Conservation (phyloP, 2,329 filamentous ascomycete species). For the Trichoderma sp. region DNA sequence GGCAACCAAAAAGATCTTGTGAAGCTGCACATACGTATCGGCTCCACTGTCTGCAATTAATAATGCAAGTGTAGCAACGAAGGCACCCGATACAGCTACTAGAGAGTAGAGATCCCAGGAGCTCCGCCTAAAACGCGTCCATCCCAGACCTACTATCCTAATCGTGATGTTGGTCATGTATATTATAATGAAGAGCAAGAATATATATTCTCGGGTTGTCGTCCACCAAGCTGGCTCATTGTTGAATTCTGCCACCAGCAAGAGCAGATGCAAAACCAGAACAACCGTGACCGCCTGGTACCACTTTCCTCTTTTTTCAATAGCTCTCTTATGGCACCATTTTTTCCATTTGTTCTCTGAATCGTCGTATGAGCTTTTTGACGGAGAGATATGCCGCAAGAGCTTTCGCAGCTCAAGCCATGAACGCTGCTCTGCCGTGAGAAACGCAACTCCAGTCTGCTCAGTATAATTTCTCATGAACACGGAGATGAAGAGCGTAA, state of each 20-base stretch:
- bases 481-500: constrained; percentile 97
- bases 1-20: constrained; percentile 92
- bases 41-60: constrained; percentile 64
- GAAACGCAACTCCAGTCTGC: constrained; percentile 93
- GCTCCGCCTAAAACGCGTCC: constrained; percentile 87
- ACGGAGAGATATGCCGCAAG: constrained; percentile 88
- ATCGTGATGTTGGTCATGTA: constrained; percentile 84
- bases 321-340: constrained; percentile 93
- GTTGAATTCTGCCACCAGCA: constrained; percentile 86
- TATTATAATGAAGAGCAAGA: constrained; percentile 78
- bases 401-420: constrained; percentile 96
- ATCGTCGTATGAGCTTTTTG: constrained; percentile 84
- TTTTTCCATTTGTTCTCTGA: constrained; percentile 78
- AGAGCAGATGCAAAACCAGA: constrained; percentile 78
- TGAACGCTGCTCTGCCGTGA: constrained; percentile 93
- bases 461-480: constrained; percentile 99
- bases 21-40: constrained; percentile 74
- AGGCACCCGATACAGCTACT: constrained; percentile 75
- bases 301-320: constrained; percentile 93
- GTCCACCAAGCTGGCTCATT: constrained; percentile 75
- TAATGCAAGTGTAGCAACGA: constrained; percentile 77
- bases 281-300: constrained; percentile 79
- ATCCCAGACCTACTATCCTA: constrained; percentile 84
- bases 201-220: constrained; percentile 70
- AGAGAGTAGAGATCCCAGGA: constrained; percentile 95